Evolutionary conservation across 306 rosid species (phyloP).

Genomic region (Canavalia gladiata): DNA sequence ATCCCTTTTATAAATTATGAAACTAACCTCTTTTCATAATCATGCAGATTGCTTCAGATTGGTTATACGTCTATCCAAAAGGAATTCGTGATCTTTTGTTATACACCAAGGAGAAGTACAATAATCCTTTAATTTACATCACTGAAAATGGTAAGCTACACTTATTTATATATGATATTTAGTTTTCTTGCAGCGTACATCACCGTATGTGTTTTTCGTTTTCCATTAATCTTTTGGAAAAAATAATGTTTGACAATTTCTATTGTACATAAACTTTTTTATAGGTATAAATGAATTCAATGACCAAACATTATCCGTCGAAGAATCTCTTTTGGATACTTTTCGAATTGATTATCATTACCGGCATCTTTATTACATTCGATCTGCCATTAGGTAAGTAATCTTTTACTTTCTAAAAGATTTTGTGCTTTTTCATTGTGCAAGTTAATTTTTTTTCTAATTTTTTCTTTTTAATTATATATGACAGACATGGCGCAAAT

Average conservation of each 20-base stretch:
- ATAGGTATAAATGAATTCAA: conserved; percentile 62
- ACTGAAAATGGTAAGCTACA: conserved; percentile 63
- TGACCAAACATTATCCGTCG: conserved; percentile 47
- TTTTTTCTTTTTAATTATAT: neutral
- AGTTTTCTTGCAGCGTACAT: no score
- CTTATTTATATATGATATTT: no score
- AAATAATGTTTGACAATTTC: neutral
- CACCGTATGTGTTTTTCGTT: no score
- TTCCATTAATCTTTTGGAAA: no score
- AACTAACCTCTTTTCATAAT: neutral
- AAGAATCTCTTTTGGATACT: conserved; percentile 55
- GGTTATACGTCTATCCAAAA: conserved; percentile 45
- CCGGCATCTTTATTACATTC: conserved; percentile 59
- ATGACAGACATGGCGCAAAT: conserved; percentile 52
- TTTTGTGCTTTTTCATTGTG: no score
- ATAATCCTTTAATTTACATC: conserved; percentile 50
- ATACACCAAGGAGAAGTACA: conserved; percentile 7
- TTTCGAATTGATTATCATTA: conserved; percentile 58
- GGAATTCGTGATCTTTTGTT: conserved; percentile 33
- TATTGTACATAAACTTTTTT: neutral
- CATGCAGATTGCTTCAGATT: conserved; percentile 57
- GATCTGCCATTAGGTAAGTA: conserved; percentile 58
- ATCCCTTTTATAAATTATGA: neutral
- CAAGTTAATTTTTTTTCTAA: no score
- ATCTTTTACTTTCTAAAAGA: neutral